These are phyloP conservation scores for Pseudocercospora crystallina DNA, from an alignment of 2,329 filamentous ascomycete genomes.

Conservation along the genomic window DNA sequence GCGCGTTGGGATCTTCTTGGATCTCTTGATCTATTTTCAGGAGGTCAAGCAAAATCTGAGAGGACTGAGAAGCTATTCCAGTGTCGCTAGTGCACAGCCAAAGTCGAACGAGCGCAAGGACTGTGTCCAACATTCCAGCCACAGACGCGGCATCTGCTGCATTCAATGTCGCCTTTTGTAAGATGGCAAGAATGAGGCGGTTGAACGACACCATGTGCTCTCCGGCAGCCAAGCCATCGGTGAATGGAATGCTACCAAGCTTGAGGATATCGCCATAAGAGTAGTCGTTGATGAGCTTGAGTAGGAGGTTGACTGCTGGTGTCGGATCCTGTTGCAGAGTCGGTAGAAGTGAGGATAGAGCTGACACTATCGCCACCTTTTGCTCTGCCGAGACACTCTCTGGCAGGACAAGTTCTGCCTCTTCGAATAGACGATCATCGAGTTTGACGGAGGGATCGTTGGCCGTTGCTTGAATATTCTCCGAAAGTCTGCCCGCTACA, in stretches of 20 bases:
- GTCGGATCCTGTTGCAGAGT: constrained; percentile 59
- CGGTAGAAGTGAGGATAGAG: constrained; percentile 53
- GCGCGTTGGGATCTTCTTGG: constrained; percentile 22
- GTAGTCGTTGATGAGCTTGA: constrained; percentile 50
- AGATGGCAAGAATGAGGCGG: constrained; percentile 54
- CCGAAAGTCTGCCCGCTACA: constrained; percentile 14
- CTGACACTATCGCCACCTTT: constrained; percentile 39
- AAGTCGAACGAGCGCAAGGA: constrained; percentile 55
- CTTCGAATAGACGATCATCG: constrained; percentile 51
- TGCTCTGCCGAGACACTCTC: constrained; percentile 36
- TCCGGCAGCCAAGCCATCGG: constrained; percentile 53
- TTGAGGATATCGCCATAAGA: constrained; percentile 50
- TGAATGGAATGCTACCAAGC: constrained; percentile 44
- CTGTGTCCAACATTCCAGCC: constrained; percentile 56
- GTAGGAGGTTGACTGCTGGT: constrained; percentile 54
- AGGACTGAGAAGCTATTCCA: constrained; percentile 55
- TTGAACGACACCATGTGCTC: constrained; percentile 52
- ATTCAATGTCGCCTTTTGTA: constrained; percentile 55
- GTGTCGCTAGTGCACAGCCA: constrained; percentile 60
- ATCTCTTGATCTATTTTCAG: constrained; percentile 51
- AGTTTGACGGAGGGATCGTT: constrained; percentile 33
- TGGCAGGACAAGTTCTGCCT: constrained; percentile 48
- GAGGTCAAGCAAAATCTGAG: constrained; percentile 54
- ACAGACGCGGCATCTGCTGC: constrained; percentile 58
- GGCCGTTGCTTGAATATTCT: constrained; percentile 20